Base-by-base conservation (phyloP, 179 eudicot genomes). In the Heliamphora pulchella region DNA sequence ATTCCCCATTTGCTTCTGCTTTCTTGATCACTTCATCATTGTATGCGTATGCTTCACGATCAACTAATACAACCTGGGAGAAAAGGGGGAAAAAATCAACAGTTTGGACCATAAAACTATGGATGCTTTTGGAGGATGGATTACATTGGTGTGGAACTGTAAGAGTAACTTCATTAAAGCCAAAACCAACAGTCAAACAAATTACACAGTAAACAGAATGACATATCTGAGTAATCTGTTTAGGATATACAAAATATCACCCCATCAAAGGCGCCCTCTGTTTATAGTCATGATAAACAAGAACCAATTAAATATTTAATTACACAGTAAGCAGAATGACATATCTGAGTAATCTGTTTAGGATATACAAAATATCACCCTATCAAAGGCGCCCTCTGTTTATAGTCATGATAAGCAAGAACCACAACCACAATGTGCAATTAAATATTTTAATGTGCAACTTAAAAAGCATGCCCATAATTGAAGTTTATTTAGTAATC, bases 1-100 rank as follows among this genome's bases (percentile, higher is more conserved):
- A n/a, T 91, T 91, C 20, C 93, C 97, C 98, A 94, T 91, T 8
- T 31, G 31, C 9, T 63, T 63, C 13, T 61, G 31, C 31, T 63
- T 10, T 6, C 0, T 63, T 1, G 14, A 9, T 63, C 41, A 11
- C 67, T n/a, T n/a, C 10, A 39, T 63, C 67, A 63, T 11, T 8
- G 67, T 9, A 63, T 11, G 8, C 11, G 22, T 63, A 18, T 62
- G 6, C 66, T 31, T 31, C 31, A 31, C 31, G 31, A 31, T 31
- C 31, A 31, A 31, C 31, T 31, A 31, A 31, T 31, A 31, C 31
- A 31, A 31, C 31, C 31, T 31, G 31, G 31, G 31, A 31, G 31
- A 31, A 31, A 31, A 31, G 31, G 0, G 66, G 66, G 20, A 17
- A 18, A 39, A 62, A 62, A 18, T 39, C 39, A 62, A 62, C 66